Percentiles rank a stretch among this genome's conserved stretches.
phyloP scores from a whole-genome alignment of 306 rosid genomes.

The Acacia crassicarpa region DNA sequence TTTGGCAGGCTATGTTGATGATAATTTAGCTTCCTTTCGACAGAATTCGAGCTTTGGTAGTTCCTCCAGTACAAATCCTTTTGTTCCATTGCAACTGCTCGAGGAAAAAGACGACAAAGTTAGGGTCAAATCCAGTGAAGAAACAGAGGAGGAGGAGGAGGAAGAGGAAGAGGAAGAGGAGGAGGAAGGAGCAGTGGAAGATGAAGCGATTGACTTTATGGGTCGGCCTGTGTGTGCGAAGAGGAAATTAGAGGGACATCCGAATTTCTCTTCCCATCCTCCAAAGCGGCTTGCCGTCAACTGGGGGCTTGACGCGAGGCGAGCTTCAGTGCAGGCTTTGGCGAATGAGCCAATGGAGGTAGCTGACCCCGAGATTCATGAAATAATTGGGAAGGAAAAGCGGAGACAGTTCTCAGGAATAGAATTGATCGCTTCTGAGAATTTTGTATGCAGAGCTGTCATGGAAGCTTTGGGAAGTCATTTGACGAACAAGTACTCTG shows the following conservation, averaged over 20 bases:
- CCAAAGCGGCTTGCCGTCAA: constrained; percentile 31
- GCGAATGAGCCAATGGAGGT: constrained; percentile 51
- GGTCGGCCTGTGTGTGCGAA: constrained; percentile 48
- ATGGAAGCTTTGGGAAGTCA: constrained; percentile 77
- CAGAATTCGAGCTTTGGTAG: constrained; percentile 35
- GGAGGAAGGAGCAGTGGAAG: constrained; percentile 22
- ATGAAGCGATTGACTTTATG: constrained; percentile 60
- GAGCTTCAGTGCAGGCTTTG: constrained; percentile 51
- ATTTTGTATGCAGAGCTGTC: constrained; percentile 68
- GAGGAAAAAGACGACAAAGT: constrained; percentile 40
- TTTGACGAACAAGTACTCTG: constrained; percentile 72
- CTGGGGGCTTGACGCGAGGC: constrained; percentile 37
- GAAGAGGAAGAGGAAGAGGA: not conserved
- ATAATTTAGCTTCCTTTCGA: constrained; percentile 34
- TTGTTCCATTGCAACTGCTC: constrained; percentile 38
- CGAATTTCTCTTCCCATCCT: constrained; percentile 6
- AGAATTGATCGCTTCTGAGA: constrained; percentile 37
- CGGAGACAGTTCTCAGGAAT: constrained; percentile 58
- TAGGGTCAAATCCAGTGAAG: constrained; percentile 40
- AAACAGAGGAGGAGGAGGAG: not conserved
- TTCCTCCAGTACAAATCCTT: constrained; percentile 24
- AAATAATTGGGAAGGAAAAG: constrained; percentile 66
- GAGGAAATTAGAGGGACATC: not conserved
- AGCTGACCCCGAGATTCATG: constrained; percentile 62
- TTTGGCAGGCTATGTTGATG: constrained; percentile 18